These are phyloP conservation scores for Penicillium occitanis DNA, from an alignment of 2,329 filamentous ascomycete genomes.

Conservation along the genomic window DNA sequence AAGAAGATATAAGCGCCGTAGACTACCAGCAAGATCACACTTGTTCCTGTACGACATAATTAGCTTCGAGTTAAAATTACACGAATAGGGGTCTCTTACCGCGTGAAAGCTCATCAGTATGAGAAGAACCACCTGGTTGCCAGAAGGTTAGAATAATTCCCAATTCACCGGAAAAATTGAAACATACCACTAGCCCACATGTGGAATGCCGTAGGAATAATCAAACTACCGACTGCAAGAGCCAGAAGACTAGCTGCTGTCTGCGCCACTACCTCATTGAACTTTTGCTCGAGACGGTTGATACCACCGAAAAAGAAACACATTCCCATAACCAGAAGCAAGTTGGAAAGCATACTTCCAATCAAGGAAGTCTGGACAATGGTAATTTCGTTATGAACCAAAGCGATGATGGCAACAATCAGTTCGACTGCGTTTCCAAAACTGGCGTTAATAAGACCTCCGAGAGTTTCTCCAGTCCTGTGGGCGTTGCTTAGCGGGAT, in stretches of 20 bases:
- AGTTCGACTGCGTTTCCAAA: slow-evolving; percentile 90
- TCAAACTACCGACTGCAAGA: slow-evolving; percentile 74
- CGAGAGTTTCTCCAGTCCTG: slow-evolving; percentile 75
- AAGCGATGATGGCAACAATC: slow-evolving; percentile 82
- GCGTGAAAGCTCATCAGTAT: slow-evolving; percentile 21
- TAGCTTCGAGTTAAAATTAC: background rate
- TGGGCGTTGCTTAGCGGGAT: slow-evolving; percentile 26
- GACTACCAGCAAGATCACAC: slow-evolving; percentile 78
- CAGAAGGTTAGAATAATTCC: background rate
- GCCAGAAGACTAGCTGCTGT: slow-evolving; percentile 80
- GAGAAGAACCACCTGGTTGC: slow-evolving; percentile 8
- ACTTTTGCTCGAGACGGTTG: slow-evolving; percentile 76
- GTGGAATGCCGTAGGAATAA: slow-evolving; percentile 87
- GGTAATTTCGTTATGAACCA: slow-evolving; percentile 69
- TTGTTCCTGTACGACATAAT: slow-evolving; percentile 43
- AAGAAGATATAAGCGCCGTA: slow-evolving; percentile 85
- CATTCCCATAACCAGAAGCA: slow-evolving; percentile 86
- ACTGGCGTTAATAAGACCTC: slow-evolving; percentile 83
- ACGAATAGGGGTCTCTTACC: background rate
- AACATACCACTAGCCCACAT: slow-evolving; percentile 48
- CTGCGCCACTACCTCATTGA: slow-evolving; percentile 90
- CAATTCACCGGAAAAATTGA: background rate
- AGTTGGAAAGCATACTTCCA: slow-evolving; percentile 85
- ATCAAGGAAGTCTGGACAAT: slow-evolving; percentile 94
- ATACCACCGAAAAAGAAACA: slow-evolving; percentile 87